Percentiles rank a stretch among this genome's conserved stretches.
Conservation (phyloP, 2,329 filamentous ascomycete species). For the Didymella keratinophila region DNA sequence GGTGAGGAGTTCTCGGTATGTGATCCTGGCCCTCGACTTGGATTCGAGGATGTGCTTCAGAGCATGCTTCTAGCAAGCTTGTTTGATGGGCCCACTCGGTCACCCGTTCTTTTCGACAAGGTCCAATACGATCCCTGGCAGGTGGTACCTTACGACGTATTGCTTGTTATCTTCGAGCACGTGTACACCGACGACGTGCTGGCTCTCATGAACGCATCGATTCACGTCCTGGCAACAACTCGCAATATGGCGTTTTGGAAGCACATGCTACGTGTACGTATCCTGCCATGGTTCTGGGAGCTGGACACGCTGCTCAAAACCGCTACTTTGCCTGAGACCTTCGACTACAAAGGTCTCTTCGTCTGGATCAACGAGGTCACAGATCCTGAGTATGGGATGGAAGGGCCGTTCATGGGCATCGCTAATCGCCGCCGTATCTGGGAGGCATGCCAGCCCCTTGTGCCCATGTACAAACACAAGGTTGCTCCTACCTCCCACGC, state of each 20-base stretch:
- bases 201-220: slow-evolving; percentile 25
- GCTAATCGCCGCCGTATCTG: slow-evolving; percentile 47
- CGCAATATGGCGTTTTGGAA: slow-evolving; percentile 24
- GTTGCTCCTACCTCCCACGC: background rate
- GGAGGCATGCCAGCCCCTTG: slow-evolving; percentile 21
- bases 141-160: slow-evolving; percentile 26
- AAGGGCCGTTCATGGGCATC: slow-evolving; percentile 37
- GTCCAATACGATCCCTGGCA: slow-evolving; percentile 24
- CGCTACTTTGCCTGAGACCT: slow-evolving; percentile 2
- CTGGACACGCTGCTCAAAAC: background rate
- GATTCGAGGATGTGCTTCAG: background rate
- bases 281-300: slow-evolving; percentile 28
- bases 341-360: slow-evolving; percentile 29
- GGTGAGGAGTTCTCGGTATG: slow-evolving; percentile 30
- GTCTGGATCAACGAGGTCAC: slow-evolving; percentile 35
- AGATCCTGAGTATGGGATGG: slow-evolving; percentile 26
- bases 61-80: background rate
- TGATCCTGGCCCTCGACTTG: slow-evolving; percentile 10
- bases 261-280: slow-evolving; percentile 21
- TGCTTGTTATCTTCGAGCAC: slow-evolving; percentile 19
- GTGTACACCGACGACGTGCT: slow-evolving; percentile 16
- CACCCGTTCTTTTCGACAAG: background rate
- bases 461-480: slow-evolving; percentile 6
- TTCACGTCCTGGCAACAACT: slow-evolving; percentile 21
- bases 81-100: background rate